phyloP scores from a whole-genome alignment of 2,329 filamentous ascomycete species.

The Akanthomyces muscarius region DNA sequence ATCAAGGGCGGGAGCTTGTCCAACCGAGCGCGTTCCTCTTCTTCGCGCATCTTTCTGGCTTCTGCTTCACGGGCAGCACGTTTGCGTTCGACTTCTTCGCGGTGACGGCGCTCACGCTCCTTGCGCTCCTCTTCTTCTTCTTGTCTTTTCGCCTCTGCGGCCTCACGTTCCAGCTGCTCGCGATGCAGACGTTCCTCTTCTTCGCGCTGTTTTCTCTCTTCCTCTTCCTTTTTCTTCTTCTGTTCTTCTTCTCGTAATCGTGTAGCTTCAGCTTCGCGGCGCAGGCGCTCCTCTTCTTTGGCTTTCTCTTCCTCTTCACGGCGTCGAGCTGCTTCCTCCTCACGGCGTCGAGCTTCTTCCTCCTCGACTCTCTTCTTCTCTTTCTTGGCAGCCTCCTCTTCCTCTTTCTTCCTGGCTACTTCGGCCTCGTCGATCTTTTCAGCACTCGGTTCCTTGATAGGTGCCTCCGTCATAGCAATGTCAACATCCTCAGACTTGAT shows the following conservation, averaged over 20 bases:
- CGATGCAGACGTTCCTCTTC: conserved; percentile 32
- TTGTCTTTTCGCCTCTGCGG: conserved; percentile 46
- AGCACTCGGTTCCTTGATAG: conserved; percentile 27
- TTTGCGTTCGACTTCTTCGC: conserved; percentile 46
- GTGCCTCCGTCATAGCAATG: conserved; percentile 51
- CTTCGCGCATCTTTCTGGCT: conserved; percentile 46
- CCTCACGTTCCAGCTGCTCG: conserved; percentile 45
- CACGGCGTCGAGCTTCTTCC: conserved; percentile 22
- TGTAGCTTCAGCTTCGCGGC: conserved; percentile 25
- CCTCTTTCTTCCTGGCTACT: conserved; percentile 23
- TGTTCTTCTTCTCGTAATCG: conserved; percentile 21
- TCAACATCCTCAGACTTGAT: conserved; percentile 56
- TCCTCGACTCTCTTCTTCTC: conserved; percentile 19
- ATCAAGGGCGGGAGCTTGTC: conserved; percentile 57
- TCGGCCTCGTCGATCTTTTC: conserved; percentile 32
- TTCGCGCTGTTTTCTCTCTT: conserved; percentile 28
- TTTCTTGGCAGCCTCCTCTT: conserved; percentile 28
- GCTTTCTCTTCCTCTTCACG: conserved; percentile 26
- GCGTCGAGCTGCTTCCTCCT: conserved; percentile 25
- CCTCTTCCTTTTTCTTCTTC: conserved; percentile 23
- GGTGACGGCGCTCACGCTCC: conserved; percentile 45
- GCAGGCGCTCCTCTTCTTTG: conserved; percentile 28
- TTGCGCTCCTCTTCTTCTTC: conserved; percentile 50
- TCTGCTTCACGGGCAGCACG: conserved; percentile 50
- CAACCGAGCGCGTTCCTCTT: conserved; percentile 52